Percentiles rank a stretch among this genome's conserved stretches.
phyloP scores from a whole-genome alignment of 2,329 filamentous ascomycete species.

The Alternaria brassicicola region DNA sequence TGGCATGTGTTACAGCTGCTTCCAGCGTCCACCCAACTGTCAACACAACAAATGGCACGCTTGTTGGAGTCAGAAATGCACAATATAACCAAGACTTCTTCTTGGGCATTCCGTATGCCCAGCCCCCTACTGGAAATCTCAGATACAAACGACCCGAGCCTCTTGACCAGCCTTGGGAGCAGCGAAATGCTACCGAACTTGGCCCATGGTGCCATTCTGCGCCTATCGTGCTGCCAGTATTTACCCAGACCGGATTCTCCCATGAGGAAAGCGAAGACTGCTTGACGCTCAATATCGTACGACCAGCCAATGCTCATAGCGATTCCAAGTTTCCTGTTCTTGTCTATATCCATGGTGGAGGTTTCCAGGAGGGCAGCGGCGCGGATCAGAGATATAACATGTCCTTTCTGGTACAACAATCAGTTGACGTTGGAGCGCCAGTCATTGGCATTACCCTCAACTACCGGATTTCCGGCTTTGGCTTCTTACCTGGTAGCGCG shows the following conservation, averaged over 20 bases:
- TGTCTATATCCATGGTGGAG: neutral
- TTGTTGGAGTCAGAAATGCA: neutral
- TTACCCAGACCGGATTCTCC: neutral
- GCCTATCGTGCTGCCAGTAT: neutral
- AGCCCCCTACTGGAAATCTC: constrained; percentile 3
- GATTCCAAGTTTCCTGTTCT: neutral
- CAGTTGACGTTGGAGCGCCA: neutral
- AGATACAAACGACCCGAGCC: constrained; percentile 9
- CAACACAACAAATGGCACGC: neutral
- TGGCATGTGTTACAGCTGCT: neutral
- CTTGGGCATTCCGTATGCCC: constrained; percentile 21
- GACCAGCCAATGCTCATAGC: neutral
- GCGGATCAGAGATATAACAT: neutral
- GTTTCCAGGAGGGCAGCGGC: neutral
- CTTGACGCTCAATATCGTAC: neutral
- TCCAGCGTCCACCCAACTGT: neutral
- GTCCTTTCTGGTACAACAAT: neutral
- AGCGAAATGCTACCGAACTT: neutral
- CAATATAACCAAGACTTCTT: constrained; percentile 19
- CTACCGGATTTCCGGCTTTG: neutral
- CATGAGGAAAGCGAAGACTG: neutral
- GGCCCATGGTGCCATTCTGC: neutral
- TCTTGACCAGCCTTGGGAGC: constrained; percentile 4
- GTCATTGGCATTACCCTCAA: neutral
- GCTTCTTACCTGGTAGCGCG: neutral